A percentile compares a stretch with the other conserved stretches of the same genome.
Evolutionary conservation across 164 flowering plant species (phyloP).

Genomic region (Liquidambar formosana): DNA sequence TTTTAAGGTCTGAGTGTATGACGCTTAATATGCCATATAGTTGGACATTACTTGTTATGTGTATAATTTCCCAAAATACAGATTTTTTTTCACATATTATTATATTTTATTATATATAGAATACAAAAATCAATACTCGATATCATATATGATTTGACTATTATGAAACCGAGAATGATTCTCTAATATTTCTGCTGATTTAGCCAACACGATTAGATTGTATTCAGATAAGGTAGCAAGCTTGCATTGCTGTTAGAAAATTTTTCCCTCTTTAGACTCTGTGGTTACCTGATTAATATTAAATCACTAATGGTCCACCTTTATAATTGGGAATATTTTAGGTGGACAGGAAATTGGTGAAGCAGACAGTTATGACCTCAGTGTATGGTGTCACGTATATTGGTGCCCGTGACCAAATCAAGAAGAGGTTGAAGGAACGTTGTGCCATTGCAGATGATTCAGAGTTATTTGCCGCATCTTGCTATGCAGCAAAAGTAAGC

Average conservation of each 20-base stretch:
- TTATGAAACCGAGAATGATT: not conserved
- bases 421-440: constrained; percentile 81
- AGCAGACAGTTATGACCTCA: constrained; percentile 99
- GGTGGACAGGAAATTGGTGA: constrained; percentile 94
- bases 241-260: not conserved
- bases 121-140: too few species aligned
- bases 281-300: not conserved
- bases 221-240: too few species aligned
- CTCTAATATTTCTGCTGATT: not conserved
- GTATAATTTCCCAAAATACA: too few species aligned
- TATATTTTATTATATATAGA: too few species aligned
- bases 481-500: constrained; percentile 93
- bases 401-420: constrained; percentile 98
- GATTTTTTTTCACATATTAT: too few species aligned
- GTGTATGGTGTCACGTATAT: constrained; percentile 98
- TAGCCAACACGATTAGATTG: not conserved
- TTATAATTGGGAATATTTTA: constrained; percentile 17
- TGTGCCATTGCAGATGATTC: constrained; percentile 52
- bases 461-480: constrained; percentile 68
- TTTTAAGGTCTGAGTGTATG: too few species aligned
- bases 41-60: too few species aligned
- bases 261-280: not conserved
- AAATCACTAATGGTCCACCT: not conserved
- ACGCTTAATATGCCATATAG: too few species aligned
- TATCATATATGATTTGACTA: too few species aligned